A percentile compares a stretch with the other conserved stretches of the same genome.
phyloP scores from a whole-genome alignment of 1,139 yeast species.

The Meyerozyma athensensis region DNA sequence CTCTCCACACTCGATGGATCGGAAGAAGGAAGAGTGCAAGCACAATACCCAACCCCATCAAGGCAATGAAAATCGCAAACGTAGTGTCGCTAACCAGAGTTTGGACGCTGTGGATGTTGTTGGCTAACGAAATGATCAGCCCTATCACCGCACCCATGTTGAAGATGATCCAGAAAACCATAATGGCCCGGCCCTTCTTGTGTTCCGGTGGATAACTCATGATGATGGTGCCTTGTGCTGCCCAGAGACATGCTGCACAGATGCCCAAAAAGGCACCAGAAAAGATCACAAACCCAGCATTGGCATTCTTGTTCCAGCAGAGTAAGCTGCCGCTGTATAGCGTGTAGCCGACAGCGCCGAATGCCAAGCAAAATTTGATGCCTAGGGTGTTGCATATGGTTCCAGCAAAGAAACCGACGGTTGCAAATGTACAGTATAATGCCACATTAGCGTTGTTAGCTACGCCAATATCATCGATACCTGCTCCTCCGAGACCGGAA shows the following conservation, averaged over 20 bases:
- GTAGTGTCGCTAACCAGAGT: slow-evolving; percentile 15
- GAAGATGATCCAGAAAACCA: slow-evolving; percentile 17
- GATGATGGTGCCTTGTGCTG: slow-evolving; percentile 15
- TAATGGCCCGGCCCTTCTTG: slow-evolving; percentile 13
- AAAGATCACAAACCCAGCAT: slow-evolving; percentile 14
- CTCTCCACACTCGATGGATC: slow-evolving; percentile 11
- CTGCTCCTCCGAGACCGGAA: slow-evolving; percentile 16
- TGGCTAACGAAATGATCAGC: slow-evolving; percentile 14
- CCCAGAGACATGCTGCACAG: slow-evolving; percentile 16
- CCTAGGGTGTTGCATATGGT: slow-evolving; percentile 14
- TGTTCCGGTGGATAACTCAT: slow-evolving; percentile 15
- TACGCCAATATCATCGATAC: slow-evolving; percentile 11
- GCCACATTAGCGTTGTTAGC: slow-evolving; percentile 16
- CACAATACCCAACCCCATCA: slow-evolving; percentile 13
- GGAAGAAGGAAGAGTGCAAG: slow-evolving; percentile 14
- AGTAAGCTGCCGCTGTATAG: slow-evolving; percentile 14
- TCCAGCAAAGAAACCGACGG: slow-evolving; percentile 15
- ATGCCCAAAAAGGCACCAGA: slow-evolving; percentile 16
- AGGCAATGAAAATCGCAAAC: slow-evolving; percentile 13
- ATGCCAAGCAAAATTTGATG: slow-evolving; percentile 12
- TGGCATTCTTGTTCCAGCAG: slow-evolving; percentile 13
- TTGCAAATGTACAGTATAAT: slow-evolving; percentile 15
- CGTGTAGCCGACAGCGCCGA: slow-evolving; percentile 15
- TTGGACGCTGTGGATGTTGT: slow-evolving; percentile 13
- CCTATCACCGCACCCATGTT: slow-evolving; percentile 17